Conservation (phyloP, 768 basidiomycete genomes). For the Stropharia rugosoannulata region DNA sequence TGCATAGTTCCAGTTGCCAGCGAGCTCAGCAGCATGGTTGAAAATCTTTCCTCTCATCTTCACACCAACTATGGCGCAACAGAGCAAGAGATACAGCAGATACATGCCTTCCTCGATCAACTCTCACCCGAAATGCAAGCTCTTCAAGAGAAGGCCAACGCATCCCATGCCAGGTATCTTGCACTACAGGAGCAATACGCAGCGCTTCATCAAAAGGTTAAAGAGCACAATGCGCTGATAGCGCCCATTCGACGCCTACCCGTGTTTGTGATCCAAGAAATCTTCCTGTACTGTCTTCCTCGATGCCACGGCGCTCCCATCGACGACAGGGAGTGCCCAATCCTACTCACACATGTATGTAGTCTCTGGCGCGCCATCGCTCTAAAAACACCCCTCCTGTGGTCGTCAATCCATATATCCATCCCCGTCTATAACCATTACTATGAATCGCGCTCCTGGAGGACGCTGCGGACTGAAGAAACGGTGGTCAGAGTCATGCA, state of each 20-base stretch:
- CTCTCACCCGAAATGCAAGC: too few species aligned
- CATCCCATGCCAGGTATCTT: too few species aligned
- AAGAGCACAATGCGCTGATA: neutral
- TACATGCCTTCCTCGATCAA: too few species aligned
- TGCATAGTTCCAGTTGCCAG: too few species aligned
- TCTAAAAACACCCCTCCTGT: constrained; percentile 20
- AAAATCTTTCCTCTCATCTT: too few species aligned
- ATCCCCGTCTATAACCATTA: neutral
- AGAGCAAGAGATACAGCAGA: too few species aligned
- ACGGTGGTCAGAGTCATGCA: too few species aligned
- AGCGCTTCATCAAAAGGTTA: neutral
- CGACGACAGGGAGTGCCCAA: constrained; percentile 11
- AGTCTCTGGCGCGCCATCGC: constrained; percentile 19
- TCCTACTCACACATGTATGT: constrained; percentile 20
- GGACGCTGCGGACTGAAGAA: too few species aligned
- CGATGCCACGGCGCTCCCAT: constrained; percentile 13
- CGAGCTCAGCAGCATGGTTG: too few species aligned
- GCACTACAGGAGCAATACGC: neutral
- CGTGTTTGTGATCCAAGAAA: constrained; percentile 17
- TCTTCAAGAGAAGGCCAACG: too few species aligned
- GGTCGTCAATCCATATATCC: constrained; percentile 19
- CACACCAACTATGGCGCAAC: too few species aligned
- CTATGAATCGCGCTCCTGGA: too few species aligned
- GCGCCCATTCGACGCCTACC: constrained; percentile 17
- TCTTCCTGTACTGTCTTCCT: constrained; percentile 20